Base-by-base conservation (phyloP, 2,329 filamentous ascomycete species). In the Arthrocladium fulminans region DNA sequence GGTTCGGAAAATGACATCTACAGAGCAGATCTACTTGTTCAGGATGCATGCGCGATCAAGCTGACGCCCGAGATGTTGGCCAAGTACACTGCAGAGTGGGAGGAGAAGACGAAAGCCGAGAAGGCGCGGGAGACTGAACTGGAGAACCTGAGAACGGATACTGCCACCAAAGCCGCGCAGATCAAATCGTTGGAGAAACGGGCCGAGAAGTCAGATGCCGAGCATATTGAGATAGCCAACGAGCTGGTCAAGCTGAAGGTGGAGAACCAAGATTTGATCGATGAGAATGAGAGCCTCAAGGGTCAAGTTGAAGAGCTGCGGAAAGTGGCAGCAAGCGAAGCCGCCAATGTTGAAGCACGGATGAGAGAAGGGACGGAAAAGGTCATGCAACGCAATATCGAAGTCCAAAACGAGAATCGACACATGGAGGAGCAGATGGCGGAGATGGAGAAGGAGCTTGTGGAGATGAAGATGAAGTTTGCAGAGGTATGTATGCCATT, bases 1-100 rank as follows among this genome's bases (percentile, higher is more conserved):
- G 82, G 81, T 56, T 77, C 88, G 10, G 92, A 98, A 63, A 96
- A 95, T 67, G 92, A 96, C 63, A 80, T 98, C 5, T 98, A 98
- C 65, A 83, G 89, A 43, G 92, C 92, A 13, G 92, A 98, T 64
- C 81, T 92, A 59, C 80, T 98, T 52, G 87, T 98, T 12, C 84
- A 86, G 51, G 92, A 98, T 66, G 92, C 92, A 0, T 95, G 89
- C 61, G 83, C 86, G 27, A 76, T 97, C 45, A 85, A 87, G 60
- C 81, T 98, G 34, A 87, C 87, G 0, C 81, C 86, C 0, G 86
- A 94, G 60, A 80, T 84, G 60, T 78, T 98, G 19, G 84, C 85
- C 59, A 70, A 75, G 2, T 98, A 97, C 65, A 84, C 83, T 0
- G 63, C 75, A 0, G 92, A 98, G 62, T 98, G 89, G 89, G 88